Percentiles rank a stretch among this genome's conserved stretches.
Conservation (phyloP, 768 basidiomycete genomes). For the Macrocybe gigantea region DNA sequence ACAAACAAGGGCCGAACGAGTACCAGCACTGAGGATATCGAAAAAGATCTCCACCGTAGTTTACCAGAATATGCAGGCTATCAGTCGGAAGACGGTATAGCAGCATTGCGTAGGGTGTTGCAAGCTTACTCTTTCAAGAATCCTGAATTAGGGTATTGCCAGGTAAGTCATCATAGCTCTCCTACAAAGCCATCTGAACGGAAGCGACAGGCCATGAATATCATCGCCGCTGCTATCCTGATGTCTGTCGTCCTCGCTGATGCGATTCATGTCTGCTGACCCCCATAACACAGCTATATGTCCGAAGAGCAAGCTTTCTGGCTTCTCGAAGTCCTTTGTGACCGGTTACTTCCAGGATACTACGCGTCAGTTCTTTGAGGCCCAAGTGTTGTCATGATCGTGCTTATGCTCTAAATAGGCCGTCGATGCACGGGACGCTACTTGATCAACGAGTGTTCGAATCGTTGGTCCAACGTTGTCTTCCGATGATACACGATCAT, state of each 20-base stretch:
- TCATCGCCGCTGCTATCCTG: slow-evolving; percentile 90
- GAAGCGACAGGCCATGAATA: slow-evolving; percentile 82
- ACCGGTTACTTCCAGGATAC: slow-evolving; percentile 93
- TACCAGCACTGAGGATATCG: slow-evolving; percentile 95
- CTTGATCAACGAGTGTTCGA: slow-evolving; percentile 99
- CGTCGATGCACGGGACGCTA: slow-evolving; percentile 97
- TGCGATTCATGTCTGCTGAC: slow-evolving; percentile 7
- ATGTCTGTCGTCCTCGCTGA: slow-evolving; percentile 46
- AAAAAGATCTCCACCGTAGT: slow-evolving; percentile 95
- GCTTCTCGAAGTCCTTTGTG: slow-evolving; percentile 92
- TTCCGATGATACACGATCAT: slow-evolving; percentile 93
- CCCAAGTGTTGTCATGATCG: not conserved
- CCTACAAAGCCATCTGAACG: too few relatives aligned
- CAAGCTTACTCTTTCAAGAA: slow-evolving; percentile 96
- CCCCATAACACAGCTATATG: slow-evolving; percentile 70
- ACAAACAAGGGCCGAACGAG: slow-evolving; percentile 75
- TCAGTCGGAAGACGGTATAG: slow-evolving; percentile 84
- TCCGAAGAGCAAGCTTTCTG: slow-evolving; percentile 99
- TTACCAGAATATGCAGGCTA: slow-evolving; percentile 97
- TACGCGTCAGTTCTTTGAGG: slow-evolving; percentile 62
- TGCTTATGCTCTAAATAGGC: slow-evolving; percentile 38
- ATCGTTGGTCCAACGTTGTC: slow-evolving; percentile 79
- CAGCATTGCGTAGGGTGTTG: slow-evolving; percentile 78
- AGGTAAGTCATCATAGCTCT: slow-evolving; percentile 38
- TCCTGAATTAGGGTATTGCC: slow-evolving; percentile 92